Base-by-base conservation (phyloP, 495 filamentous ascomycete genomes). In the Recurvomyces mirabilis region DNA sequence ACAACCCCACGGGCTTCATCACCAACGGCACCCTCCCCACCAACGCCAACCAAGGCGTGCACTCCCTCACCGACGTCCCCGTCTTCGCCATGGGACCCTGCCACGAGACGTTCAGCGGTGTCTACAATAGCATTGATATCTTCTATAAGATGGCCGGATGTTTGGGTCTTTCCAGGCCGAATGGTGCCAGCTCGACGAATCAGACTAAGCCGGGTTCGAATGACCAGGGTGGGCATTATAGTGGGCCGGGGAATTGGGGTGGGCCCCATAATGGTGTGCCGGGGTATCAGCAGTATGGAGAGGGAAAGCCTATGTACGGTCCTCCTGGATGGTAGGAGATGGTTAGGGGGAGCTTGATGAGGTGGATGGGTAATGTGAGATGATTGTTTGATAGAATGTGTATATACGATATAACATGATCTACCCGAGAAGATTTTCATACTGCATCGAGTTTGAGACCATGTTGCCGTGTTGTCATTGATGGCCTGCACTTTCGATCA, bases 111-210 rank as follows among this genome's bases (percentile, higher is more conserved):
- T 86, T 85, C 60, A 73, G 72, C 2, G 81, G 81, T 39, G 73
- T 77, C 2, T 82, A 79, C 53, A 75, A 65, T 53, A 79, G 74
- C 45, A 72, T 79, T 31, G 81, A 86, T 42, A 65, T 86, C 22
- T 86, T 85, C 56, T 86, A 77, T 62, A 69, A 73, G 53, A 81
- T 85, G 51, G 79, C 81, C 1, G 67, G 66, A 31, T 85, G 81
- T 53, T 58, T 86, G 36, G 81, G 81, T 4, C 59, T 82, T 45
- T 70, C 65, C 2, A 41, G 41, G 14, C 29, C 41, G 4, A 43
- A 43, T 12, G 41, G n/a, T 12, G 12, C n/a, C 21, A 13, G 13
- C 13, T 26, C 38, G 5, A 24, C n/a, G 9, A 38, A 20, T 20
- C 13, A 35, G 5, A 6, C 36, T 5, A 24, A 11, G 7, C 17